These are phyloP conservation scores for Capsella rubella DNA, from an alignment of 441 rosid species.

Conservation along the genomic window DNA sequence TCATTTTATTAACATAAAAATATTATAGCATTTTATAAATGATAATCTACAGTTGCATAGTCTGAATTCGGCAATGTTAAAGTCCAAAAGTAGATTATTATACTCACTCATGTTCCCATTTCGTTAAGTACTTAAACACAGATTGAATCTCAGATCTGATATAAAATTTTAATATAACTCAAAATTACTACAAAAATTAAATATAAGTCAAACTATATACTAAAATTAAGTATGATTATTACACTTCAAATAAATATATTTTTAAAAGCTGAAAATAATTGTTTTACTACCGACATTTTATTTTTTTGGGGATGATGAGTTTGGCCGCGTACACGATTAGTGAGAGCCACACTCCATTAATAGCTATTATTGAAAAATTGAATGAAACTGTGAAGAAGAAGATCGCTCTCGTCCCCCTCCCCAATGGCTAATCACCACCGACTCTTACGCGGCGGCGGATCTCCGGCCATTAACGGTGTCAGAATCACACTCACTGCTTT, in stretches of 20 bases:
- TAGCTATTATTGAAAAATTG: neutral
- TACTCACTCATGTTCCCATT: neutral
- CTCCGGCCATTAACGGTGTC: constrained; percentile 35
- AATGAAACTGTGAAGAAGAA: constrained; percentile 4
- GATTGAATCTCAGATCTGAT: neutral
- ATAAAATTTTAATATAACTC: neutral
- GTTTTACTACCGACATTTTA: constrained; percentile 25
- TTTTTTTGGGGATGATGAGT: neutral
- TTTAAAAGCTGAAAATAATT: constrained; percentile 1
- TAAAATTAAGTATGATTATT: neutral
- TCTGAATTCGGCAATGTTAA: no score
- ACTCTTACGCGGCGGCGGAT: constrained; percentile 50
- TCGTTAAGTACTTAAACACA: neutral
- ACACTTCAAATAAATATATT: neutral
- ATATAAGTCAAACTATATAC: neutral
- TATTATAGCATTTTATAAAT: no score
- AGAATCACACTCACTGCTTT: constrained; percentile 56
- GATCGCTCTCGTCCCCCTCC: neutral
- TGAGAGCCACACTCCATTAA: constrained; percentile 18
- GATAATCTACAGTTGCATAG: no score
- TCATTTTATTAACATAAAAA: no score
- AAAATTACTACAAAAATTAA: neutral
- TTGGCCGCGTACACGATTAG: constrained; percentile 31
- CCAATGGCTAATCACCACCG: constrained; percentile 67
- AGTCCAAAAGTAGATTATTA: neutral